Base-by-base conservation (phyloP, 345 rosid genomes). In the Pugionium dolabratum region DNA sequence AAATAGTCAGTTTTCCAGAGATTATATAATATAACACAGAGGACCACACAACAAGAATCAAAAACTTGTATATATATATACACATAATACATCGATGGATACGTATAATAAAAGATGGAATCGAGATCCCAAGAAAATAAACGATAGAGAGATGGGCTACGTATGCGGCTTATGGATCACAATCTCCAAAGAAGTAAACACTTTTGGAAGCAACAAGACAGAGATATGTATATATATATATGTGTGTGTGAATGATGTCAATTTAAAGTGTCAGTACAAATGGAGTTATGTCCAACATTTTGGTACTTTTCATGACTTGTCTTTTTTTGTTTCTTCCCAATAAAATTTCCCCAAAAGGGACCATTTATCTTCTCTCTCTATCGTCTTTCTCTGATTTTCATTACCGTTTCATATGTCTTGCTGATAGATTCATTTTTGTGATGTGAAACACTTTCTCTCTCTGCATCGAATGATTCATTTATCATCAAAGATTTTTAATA, bases 111-210 rank as follows among this genome's bases (percentile, higher is more conserved):
- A 64, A 66, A 64, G 40, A 34, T 27, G 0, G 18, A 5, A 34
- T 34, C 2, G 67, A 59, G 62, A 66, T 73, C 44, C 61, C 2
- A 28, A 60, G 26, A 7, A 53, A 66, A 59, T 66, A 66, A 60
- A 73, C 72, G 77, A 60, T 73, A 59, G 63, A 73, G 67, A 66
- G 63, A 53, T 73, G 67, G 77, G 67, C 62, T 53, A 73, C 77
- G 77, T 73, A 73, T 73, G 67, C 67, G 72, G 68, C 72, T 29
- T 73, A 59, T 53, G 62, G 72, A 73, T 73, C 77, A 73, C 77
- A 73, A 72, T 11, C 59, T 49, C 72, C 77, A 43, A 52, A 51
- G 62, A 73, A 59, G 57, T 66, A 44, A 37, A 59, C 77, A 66
- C 62, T 51, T 66, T 61, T 59, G 39, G 72, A 73, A 52, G 62